Conservation (phyloP, 345 rosid species). For the Geranium rotundifolium region DNA sequence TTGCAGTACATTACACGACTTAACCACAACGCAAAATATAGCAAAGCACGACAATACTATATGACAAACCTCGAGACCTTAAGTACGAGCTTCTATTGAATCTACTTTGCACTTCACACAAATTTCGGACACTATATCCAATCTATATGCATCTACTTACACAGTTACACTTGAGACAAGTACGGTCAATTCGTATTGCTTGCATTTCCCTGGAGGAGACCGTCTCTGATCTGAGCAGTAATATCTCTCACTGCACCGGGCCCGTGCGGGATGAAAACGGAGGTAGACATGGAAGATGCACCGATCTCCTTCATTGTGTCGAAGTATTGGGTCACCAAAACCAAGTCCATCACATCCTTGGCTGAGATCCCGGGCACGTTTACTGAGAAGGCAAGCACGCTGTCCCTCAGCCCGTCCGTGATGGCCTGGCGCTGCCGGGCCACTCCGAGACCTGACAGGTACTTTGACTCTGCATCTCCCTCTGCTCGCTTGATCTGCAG, state of each 20-base stretch:
- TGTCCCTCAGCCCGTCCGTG: conserved; percentile 55
- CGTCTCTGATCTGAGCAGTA: conserved; percentile 57
- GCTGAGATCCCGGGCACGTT: conserved; percentile 64
- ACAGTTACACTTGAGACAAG: too few relatives aligned
- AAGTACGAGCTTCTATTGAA: too few relatives aligned
- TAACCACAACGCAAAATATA: too few relatives aligned
- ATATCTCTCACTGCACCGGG: conserved; percentile 65
- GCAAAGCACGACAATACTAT: too few relatives aligned
- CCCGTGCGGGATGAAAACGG: conserved; percentile 67
- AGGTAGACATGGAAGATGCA: conserved; percentile 44
- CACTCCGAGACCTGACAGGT: conserved; percentile 48
- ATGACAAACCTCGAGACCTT: too few relatives aligned
- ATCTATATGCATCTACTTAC: too few relatives aligned
- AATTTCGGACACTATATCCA: too few relatives aligned
- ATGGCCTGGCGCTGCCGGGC: conserved; percentile 63
- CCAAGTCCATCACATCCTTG: conserved; percentile 76
- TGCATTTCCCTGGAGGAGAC: conserved; percentile 49
- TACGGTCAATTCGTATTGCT: neutral
- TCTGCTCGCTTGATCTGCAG: conserved; percentile 60
- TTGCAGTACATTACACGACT: too few relatives aligned
- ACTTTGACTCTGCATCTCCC: conserved; percentile 61
- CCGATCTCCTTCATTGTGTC: conserved; percentile 74
- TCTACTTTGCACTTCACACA: too few relatives aligned
- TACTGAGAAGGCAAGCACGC: conserved; percentile 54
- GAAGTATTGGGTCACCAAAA: conserved; percentile 63